phyloP scores from a whole-genome alignment of 768 basidiomycete genomes.

The Hortiboletus flavorubellus region DNA sequence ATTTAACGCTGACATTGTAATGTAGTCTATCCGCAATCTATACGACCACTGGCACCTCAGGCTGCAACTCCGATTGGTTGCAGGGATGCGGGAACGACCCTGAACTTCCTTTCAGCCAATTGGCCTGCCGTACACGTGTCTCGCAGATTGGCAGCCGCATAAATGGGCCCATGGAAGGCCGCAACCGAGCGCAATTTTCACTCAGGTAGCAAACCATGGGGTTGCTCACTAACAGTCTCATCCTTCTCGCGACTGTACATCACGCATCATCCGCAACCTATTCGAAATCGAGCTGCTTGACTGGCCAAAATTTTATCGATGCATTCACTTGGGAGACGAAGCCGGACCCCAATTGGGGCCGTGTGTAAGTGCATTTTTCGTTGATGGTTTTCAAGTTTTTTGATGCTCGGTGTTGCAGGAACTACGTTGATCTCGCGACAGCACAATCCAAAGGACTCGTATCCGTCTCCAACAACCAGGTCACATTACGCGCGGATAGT shows the following conservation, averaged over 20 bases:
- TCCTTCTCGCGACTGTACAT: constrained; percentile 5
- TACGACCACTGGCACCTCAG: too few relatives aligned
- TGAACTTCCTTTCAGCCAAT: too few relatives aligned
- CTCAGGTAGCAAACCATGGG: not conserved
- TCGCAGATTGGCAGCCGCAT: not conserved
- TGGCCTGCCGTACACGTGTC: not conserved
- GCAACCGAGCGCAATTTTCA: not conserved
- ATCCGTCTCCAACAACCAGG: constrained; percentile 43
- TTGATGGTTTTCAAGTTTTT: not conserved
- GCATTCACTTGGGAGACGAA: constrained; percentile 27
- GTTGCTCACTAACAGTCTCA: not conserved
- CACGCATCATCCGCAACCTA: constrained; percentile 42
- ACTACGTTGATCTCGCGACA: constrained; percentile 45
- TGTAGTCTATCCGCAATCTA: too few relatives aligned
- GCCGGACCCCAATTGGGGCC: constrained; percentile 30
- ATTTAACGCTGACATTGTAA: too few relatives aligned
- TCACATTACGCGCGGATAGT: constrained; percentile 35
- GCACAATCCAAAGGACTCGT: constrained; percentile 59
- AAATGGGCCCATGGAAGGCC: not conserved
- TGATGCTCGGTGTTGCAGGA: constrained; percentile 23
- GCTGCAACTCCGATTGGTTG: too few relatives aligned
- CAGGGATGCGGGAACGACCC: too few relatives aligned
- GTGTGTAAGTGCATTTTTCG: constrained; percentile 16
- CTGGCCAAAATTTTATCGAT: constrained; percentile 48
- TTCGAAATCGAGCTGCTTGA: constrained; percentile 40